Percentiles rank a stretch among this genome's conserved stretches.
Evolutionary conservation across 257 asterid genomes (phyloP).

Genomic region (Salvia miltiorrhiza): DNA sequence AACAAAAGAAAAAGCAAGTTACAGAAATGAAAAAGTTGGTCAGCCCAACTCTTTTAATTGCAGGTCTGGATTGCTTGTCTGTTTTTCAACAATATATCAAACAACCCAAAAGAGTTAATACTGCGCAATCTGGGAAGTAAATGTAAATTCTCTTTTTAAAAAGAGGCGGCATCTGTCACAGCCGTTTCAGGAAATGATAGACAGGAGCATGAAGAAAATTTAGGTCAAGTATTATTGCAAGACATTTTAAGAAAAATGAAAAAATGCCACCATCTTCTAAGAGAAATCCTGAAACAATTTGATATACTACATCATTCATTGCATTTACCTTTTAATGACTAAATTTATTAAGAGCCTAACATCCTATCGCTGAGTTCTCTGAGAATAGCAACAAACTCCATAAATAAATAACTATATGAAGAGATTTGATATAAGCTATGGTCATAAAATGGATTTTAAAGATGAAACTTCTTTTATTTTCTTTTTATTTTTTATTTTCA

Average conservation of each 20-base stretch:
- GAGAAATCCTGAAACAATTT: neutral
- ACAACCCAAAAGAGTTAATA: neutral
- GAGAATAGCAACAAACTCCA: neutral
- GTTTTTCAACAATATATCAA: neutral
- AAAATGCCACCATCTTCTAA: neutral
- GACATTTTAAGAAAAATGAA: neutral
- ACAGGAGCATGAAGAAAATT: neutral
- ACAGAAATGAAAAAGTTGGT: neutral
- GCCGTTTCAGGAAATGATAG: slow-evolving; percentile 1
- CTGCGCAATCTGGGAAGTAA: neutral
- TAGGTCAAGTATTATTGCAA: neutral
- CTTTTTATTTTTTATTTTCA: neutral
- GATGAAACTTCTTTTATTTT: neutral
- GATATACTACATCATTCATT: neutral
- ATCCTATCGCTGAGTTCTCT: neutral
- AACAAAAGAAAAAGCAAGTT: slow-evolving; percentile 11
- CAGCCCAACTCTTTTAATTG: neutral
- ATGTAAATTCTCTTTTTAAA: neutral
- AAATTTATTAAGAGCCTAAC: neutral
- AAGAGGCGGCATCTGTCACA: neutral
- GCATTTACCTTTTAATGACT: neutral
- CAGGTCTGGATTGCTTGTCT: neutral
- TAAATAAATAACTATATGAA: neutral
- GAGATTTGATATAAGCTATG: neutral
- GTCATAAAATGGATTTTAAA: neutral